Percentiles rank a stretch among this genome's conserved stretches.
These are phyloP conservation scores for Kappamyces sp. DNA, from an alignment of 192 early-diverging fungal genomes.

Conservation along the genomic window DNA sequence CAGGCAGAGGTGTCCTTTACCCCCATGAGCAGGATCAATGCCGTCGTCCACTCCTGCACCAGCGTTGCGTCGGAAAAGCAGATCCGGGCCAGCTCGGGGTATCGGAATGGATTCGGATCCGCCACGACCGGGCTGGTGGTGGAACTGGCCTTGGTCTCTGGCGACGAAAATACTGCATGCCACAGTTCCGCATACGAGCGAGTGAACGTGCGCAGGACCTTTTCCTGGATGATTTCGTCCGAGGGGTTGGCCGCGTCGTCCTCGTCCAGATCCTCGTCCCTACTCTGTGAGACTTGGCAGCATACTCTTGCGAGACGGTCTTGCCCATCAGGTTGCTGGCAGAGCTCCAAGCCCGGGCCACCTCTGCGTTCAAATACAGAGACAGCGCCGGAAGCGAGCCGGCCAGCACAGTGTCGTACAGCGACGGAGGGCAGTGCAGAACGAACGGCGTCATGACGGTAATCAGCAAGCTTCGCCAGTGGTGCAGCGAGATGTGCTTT, in stretches of 20 bases:
- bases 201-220: constrained; percentile 29
- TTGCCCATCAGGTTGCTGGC: constrained; percentile 10
- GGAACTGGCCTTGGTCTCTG: too few relatives aligned
- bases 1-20: constrained; percentile 17
- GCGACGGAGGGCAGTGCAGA: constrained; percentile 22
- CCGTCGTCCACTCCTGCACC: too few relatives aligned
- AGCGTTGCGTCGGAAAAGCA: constrained; percentile 13
- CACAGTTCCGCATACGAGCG: constrained; percentile 25
- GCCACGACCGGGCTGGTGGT: too few relatives aligned
- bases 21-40: constrained; percentile 5
- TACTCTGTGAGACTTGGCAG: background rate
- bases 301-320: too few relatives aligned
- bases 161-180: constrained; percentile 7
- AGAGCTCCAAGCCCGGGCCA: constrained; percentile 27
- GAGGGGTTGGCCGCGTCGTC: constrained; percentile 22
- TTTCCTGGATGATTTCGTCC: constrained; percentile 31
- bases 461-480: background rate
- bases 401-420: constrained; percentile 13
- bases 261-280: constrained; percentile 1
- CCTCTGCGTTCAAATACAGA: constrained; percentile 14
- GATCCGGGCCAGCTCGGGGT: constrained; percentile 22
- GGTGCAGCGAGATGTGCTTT: too few relatives aligned
- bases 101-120: constrained; percentile 7
- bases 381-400: constrained; percentile 17
- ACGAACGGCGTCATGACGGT: constrained; percentile 24